Evolutionary conservation across 2,329 filamentous ascomycete genomes (phyloP), one percentile per base, ranked within the genome.

Genomic region (Colletotrichum agaves): DNA sequence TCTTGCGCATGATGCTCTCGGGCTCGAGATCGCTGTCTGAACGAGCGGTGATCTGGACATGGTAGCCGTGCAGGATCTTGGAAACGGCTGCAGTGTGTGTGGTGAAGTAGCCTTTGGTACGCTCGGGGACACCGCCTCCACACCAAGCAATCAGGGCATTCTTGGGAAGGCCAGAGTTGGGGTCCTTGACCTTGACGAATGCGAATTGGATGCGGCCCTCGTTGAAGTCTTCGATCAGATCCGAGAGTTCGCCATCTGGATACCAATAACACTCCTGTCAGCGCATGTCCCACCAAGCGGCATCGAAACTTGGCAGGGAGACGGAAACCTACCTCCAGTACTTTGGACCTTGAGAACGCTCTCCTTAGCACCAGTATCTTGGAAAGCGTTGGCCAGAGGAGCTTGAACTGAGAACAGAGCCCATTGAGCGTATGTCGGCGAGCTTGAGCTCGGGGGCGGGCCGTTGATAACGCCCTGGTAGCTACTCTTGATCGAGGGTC

Each of bases 71-170:
- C 46, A 99, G 88, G 73, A 98, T 86, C 81, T 97, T 98, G 70
- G 94, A 90, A 41, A 98, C 94, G 53, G 93, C 91, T 69, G 92
- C 90, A 53, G 96, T 84, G 81, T 99, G 95, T 81, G 94, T 98
- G 72, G 93, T 97, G 78, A 99, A 99, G 82, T 98, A 98, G 72
- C 96, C 96, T 82, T 98, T 99, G 69, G 95, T 98, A 75, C 95
- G 87, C 82, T 99, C 96, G n/a, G 96, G 96, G 15, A 99, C 96
- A 73, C 96, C 96, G 76, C 97, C 95, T 72, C 96, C 96, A 79
- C 96, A 99, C 92, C 96, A 99, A 72, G 92, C 94, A 77, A 99
- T 93, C 72, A 99, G 86, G 67, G 97, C 93, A 78, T 90, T 92
- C 84, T 99, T 99, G 56, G 95, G 94, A 15, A 99, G 88, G 21